These are phyloP conservation scores for Rhododendron mucronatum DNA, from an alignment of 148 eudicot genomes.

Conservation along the genomic window DNA sequence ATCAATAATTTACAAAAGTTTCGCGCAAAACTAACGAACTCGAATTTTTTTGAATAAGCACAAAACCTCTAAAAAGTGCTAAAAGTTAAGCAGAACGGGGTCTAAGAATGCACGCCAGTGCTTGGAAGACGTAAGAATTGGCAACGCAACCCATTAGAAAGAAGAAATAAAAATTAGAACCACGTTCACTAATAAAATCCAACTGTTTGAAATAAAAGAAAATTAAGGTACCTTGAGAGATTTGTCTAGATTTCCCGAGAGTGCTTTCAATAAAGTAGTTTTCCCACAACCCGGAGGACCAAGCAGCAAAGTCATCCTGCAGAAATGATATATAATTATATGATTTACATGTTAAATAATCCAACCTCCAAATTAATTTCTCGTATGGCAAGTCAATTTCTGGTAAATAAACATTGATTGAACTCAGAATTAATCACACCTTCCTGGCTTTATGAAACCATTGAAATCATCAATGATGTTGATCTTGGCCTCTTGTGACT, in stretches of 20 bases:
- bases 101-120: neutral
- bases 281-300: constrained; percentile 83
- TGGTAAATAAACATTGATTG: neutral
- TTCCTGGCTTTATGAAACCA: constrained; percentile 71
- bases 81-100: no score
- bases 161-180: neutral
- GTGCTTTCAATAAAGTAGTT: constrained; percentile 58
- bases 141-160: neutral
- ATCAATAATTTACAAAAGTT: no score
- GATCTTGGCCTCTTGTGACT: constrained; percentile 18
- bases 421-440: constrained; percentile 25
- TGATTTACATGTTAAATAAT: neutral
- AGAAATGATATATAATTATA: neutral
- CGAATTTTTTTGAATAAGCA: no score
- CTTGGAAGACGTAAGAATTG: neutral
- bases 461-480: constrained; percentile 51
- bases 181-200: neutral
- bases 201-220: neutral
- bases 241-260: constrained; percentile 55
- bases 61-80: no score
- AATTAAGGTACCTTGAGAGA: constrained; percentile 41
- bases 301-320: constrained; percentile 63
- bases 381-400: neutral
- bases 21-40: no score
- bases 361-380: neutral